Conservation (phyloP, 2,329 filamentous ascomycete species). For the Fulvia fulva region DNA sequence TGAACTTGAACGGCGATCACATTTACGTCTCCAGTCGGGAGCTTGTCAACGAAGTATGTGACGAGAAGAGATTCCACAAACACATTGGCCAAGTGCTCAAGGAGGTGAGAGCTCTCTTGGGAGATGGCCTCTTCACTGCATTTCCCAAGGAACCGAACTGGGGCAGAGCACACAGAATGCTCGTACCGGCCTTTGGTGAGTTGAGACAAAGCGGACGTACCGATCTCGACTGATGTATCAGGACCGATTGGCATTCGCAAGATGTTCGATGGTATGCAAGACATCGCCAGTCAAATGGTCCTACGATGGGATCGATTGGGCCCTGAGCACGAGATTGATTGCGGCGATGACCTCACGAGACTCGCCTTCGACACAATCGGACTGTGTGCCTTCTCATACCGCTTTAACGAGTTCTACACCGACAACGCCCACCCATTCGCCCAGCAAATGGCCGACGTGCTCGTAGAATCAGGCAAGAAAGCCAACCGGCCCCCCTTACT, state of each 20-base stretch:
- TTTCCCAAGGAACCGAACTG: conserved; percentile 38
- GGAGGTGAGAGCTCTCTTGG: conserved; percentile 55
- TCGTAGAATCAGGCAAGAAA: conserved; percentile 42
- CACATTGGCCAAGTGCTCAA: conserved; percentile 47
- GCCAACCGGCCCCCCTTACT: conserved; percentile 36
- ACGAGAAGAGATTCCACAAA: conserved; percentile 54
- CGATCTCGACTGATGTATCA: conserved; percentile 50
- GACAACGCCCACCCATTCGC: conserved; percentile 60
- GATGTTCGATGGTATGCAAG: conserved; percentile 54
- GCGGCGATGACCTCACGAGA: conserved; percentile 66
- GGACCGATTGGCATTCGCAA: conserved; percentile 62
- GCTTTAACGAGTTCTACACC: conserved; percentile 67
- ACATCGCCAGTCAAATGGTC: conserved; percentile 32
- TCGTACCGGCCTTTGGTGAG: conserved; percentile 46
- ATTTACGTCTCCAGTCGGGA: conserved; percentile 11
- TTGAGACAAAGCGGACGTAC: conserved; percentile 36
- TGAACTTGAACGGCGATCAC: conserved; percentile 10
- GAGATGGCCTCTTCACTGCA: conserved; percentile 41
- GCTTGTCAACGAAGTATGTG: conserved; percentile 38
- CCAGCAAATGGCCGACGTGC: conserved; percentile 59
- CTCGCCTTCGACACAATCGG: conserved; percentile 69
- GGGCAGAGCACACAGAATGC: conserved; percentile 38
- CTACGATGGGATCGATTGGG: conserved; percentile 45
- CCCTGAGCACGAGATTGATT: conserved; percentile 52
- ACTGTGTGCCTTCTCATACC: conserved; percentile 51